Evolutionary conservation across 352 stramenopile species (phyloP).

Genomic region (Phytophthora syringae): DNA sequence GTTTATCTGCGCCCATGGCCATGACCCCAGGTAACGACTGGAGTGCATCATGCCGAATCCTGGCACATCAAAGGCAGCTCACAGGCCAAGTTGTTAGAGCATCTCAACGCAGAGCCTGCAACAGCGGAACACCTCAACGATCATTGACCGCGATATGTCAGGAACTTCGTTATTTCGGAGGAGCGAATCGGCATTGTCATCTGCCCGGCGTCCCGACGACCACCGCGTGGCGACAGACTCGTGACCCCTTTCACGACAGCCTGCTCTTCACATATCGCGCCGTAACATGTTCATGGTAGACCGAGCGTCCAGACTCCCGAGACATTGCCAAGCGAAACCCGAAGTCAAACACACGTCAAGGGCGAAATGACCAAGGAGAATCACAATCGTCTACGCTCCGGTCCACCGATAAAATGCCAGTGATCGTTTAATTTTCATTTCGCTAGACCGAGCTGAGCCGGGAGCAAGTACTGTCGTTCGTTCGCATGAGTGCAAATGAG

Average conservation of each 20-base stretch:
- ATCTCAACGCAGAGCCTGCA: neutral
- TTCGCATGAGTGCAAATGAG: conserved; percentile 22
- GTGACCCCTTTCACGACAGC: neutral
- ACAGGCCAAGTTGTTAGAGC: conserved; percentile 3
- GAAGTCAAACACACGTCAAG: neutral
- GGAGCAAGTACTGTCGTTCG: neutral
- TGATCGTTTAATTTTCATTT: conserved; percentile 18
- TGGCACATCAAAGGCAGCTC: conserved; percentile 9
- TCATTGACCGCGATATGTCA: conserved; percentile 9
- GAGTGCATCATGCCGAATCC: neutral
- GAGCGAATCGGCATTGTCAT: conserved; percentile 23
- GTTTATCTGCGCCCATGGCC: too few species aligned
- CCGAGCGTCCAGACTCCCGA: too few species aligned
- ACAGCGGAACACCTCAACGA: conserved; percentile 25
- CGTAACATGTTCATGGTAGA: neutral
- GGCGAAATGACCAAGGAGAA: neutral
- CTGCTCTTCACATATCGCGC: conserved; percentile 14
- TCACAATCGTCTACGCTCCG: neutral
- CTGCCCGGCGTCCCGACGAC: conserved; percentile 3
- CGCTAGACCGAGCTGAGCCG: conserved; percentile 4
- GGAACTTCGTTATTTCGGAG: neutral
- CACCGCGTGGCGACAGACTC: neutral
- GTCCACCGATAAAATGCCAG: neutral
- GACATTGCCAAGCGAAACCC: neutral
- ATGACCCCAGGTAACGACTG: neutral